Base-by-base conservation (phyloP, 2,329 filamentous ascomycete genomes). In the Remersonia thermophila region DNA sequence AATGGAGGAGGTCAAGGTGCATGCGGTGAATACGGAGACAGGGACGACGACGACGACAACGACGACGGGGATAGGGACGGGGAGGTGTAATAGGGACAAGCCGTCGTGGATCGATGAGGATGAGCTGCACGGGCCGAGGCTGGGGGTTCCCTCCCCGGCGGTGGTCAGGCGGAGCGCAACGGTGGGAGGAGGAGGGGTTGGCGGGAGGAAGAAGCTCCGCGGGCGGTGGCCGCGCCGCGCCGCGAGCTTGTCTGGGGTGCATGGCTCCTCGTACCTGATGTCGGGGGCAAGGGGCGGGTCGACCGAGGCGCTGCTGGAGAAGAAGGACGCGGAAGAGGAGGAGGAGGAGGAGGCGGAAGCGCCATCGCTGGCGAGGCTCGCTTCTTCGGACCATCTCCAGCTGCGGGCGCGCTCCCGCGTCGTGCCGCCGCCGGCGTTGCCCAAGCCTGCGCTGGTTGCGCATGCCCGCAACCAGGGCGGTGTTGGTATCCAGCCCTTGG, bases 51-150 rank as follows among this genome's bases (percentile, higher is more conserved):
- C n/a, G n/a, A n/a, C n/a, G n/a, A n/a, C n/a, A n/a, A n/a, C n/a
- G n/a, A n/a, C n/a, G n/a, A n/a, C n/a, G n/a, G n/a, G n/a, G n/a
- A n/a, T n/a, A n/a, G n/a, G n/a, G n/a, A n/a, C n/a, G n/a, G n/a
- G n/a, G n/a, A n/a, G n/a, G n/a, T n/a, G n/a, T n/a, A n/a, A 25
- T 11, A 28, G n/a, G 23, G 50, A 47, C 35, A 56, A 46, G 47
- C 50, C 43, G 8, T 61, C 58, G 13, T 71, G 65, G 66, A 63
- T 68, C 18, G 65, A 69, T 38, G 67, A 68, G 44, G 66, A 71
- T 33, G 60, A 58, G 36, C 53, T 67, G n/a, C 65, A 69, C 39
- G 66, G 66, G 4, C 65, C 66, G 8, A 57, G 53, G 44, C 49
- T 66, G 33, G 55, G 47, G 27, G n/a, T n/a, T n/a, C n/a, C n/a